Conservation (phyloP, 495 filamentous ascomycete species). For the Neurospora sp. region DNA sequence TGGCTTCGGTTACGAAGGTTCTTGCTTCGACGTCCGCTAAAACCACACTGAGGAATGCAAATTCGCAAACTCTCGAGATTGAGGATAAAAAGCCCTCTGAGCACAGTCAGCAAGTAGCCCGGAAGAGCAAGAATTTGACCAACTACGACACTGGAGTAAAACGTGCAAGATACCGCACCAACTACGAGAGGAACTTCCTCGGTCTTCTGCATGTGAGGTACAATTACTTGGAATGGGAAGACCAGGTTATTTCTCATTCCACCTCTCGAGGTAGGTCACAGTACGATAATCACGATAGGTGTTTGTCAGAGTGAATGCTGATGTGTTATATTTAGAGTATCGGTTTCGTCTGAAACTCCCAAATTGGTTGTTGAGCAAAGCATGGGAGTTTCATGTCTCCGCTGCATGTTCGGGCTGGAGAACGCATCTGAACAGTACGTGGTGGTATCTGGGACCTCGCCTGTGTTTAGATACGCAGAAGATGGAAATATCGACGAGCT, state of each 20-base stretch:
- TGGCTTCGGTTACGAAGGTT: not conserved
- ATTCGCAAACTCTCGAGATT: not conserved
- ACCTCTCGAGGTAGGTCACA: not conserved
- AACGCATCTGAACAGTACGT: not conserved
- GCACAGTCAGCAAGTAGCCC: not conserved
- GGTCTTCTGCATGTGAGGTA: not conserved
- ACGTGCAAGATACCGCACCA: not conserved
- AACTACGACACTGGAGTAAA: not conserved
- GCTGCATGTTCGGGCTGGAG: not conserved
- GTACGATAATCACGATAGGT: no score
- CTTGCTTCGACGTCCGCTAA: not conserved
- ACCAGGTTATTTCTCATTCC: not conserved
- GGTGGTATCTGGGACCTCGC: not conserved
- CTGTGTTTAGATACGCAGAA: not conserved
- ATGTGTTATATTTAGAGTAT: not conserved
- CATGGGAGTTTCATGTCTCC: not conserved
- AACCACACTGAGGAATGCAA: not conserved
- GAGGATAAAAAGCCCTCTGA: not conserved
- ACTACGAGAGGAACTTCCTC: not conserved
- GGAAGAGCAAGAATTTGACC: not conserved
- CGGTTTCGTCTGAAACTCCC: not conserved
- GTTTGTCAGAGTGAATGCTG: no score
- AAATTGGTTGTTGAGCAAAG: not conserved
- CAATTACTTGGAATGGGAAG: not conserved
- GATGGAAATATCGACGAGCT: not conserved